These are phyloP conservation scores for Ganoderma lucidum DNA, from an alignment of 1,284 basidiomycete species.

Conservation along the genomic window DNA sequence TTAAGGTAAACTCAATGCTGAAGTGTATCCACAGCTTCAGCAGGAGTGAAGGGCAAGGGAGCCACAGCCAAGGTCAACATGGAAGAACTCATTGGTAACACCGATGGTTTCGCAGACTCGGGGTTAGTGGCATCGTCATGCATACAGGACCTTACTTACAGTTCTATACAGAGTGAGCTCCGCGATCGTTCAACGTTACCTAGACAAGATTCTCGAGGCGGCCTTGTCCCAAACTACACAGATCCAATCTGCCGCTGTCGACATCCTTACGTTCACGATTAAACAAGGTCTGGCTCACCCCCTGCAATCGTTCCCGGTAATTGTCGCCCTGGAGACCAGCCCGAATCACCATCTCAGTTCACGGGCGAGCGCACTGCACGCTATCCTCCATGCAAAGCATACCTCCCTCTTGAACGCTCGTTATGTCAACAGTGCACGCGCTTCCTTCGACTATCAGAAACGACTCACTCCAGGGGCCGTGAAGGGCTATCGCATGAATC, in stretches of 20 bases:
- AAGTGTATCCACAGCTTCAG: slow-evolving; percentile 17
- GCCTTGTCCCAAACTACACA: slow-evolving; percentile 75
- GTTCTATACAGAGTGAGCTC: slow-evolving; percentile 81
- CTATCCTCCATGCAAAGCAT: slow-evolving; percentile 88
- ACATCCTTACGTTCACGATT: slow-evolving; percentile 92
- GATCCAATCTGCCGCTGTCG: slow-evolving; percentile 87
- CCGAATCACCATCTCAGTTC: slow-evolving; percentile 66
- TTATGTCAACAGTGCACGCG: slow-evolving; percentile 80
- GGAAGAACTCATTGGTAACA: slow-evolving; percentile 93
- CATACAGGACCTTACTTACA: neutral
- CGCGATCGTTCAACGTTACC: slow-evolving; percentile 92
- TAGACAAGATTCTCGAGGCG: slow-evolving; percentile 83
- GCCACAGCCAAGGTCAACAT: slow-evolving; percentile 74
- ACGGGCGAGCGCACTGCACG: slow-evolving; percentile 84
- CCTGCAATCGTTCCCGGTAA: slow-evolving; percentile 90
- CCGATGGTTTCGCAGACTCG: slow-evolving; percentile 94
- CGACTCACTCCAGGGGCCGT: slow-evolving; percentile 56
- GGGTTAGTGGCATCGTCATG: slow-evolving; percentile 62
- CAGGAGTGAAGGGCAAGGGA: slow-evolving; percentile 54
- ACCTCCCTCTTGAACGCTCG: slow-evolving; percentile 89
- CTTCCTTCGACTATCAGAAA: slow-evolving; percentile 87
- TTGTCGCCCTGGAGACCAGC: slow-evolving; percentile 93
- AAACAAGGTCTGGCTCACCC: slow-evolving; percentile 97
- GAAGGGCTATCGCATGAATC: slow-evolving; percentile 66
- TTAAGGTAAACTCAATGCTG: neutral